Conservation (phyloP, 768 basidiomycete species). For the Neoboletus magnificus region DNA sequence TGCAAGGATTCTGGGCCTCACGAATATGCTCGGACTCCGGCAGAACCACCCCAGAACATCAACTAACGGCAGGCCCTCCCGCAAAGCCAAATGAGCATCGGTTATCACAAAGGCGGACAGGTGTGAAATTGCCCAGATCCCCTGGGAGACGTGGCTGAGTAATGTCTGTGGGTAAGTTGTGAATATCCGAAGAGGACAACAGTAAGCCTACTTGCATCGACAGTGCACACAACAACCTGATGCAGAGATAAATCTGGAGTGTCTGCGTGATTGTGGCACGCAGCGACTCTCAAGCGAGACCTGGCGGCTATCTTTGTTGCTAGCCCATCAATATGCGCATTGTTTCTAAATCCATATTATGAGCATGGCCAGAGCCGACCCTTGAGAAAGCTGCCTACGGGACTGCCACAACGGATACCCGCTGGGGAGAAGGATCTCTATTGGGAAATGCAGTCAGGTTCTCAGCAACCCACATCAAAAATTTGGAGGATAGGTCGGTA, state of each 20-base stretch:
- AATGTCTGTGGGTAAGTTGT: slow-evolving; percentile 33
- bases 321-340: slow-evolving; percentile 10
- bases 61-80: slow-evolving; percentile 39
- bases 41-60: slow-evolving; percentile 48
- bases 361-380: background rate
- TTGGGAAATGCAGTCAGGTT: background rate
- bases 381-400: slow-evolving; percentile 10
- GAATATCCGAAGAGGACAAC: background rate
- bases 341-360: slow-evolving; percentile 10
- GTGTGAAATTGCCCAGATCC: slow-evolving; percentile 41
- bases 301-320: slow-evolving; percentile 11
- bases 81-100: slow-evolving; percentile 38
- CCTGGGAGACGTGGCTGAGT: slow-evolving; percentile 36
- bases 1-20: slow-evolving; percentile 45
- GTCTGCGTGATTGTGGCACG: slow-evolving; percentile 12
- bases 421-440: background rate
- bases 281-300: slow-evolving; percentile 17
- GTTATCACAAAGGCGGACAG: slow-evolving; percentile 43
- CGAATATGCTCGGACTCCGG: slow-evolving; percentile 31
- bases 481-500: slow-evolving; percentile 14
- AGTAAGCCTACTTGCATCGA: slow-evolving; percentile 34
- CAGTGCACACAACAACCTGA: slow-evolving; percentile 41
- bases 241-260: slow-evolving; percentile 18
- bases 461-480: slow-evolving; percentile 17
- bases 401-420: slow-evolving; percentile 19